Evolutionary conservation across 192 early-diverging fungal genomes (phyloP), one percentile per base, ranked within the genome.

Genomic region (Rhizophagus prolifer): DNA sequence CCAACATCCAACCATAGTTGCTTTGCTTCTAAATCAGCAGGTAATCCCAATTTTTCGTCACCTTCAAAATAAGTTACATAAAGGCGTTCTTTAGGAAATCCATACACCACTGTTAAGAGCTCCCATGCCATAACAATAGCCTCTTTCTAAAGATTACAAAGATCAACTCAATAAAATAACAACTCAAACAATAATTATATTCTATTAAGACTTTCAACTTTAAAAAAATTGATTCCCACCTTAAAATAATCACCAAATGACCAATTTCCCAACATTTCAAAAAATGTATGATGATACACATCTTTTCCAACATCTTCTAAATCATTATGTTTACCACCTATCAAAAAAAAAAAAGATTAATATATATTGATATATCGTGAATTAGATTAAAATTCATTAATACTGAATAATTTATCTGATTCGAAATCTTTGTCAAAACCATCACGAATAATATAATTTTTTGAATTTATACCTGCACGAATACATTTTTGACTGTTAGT

Each of bases 231-330:
- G 14, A 59, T 21, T 25, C 73, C 12, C 67, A 89, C 91, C 91
- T 99, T 99, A 85, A 99, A 99, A 85, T 99, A 97, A 80, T 99
- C 94, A 75, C 97, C 96, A 83, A 99, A 99, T n/a, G 96, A 97
- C 97, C 97, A 99, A 90, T 99, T 99, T 75, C 97, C 97, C 82
- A 99, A 87, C 97, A 99, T 99, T 84, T 99, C 97, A 87, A 99
- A 99, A 88, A 97, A 99, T 58, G 97, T 99, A 84, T 99, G 97
- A 86, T 99, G 97, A 83, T 99, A 99, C 8, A 93, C 93, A 81
- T 99, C 97, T 81, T 93, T 96, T 73, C 97, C 97, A 28, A 99
- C 97, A 84, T 99, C 97, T 70, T 99, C 97, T 68, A 99, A 87
- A 86, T 99, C 97, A 81, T 99, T 99, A 83, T 99, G 97, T 85